Percentiles rank a stretch among this genome's conserved stretches.
phyloP scores from a whole-genome alignment of 495 filamentous ascomycete species.

The Sordaria brevicollis region DNA sequence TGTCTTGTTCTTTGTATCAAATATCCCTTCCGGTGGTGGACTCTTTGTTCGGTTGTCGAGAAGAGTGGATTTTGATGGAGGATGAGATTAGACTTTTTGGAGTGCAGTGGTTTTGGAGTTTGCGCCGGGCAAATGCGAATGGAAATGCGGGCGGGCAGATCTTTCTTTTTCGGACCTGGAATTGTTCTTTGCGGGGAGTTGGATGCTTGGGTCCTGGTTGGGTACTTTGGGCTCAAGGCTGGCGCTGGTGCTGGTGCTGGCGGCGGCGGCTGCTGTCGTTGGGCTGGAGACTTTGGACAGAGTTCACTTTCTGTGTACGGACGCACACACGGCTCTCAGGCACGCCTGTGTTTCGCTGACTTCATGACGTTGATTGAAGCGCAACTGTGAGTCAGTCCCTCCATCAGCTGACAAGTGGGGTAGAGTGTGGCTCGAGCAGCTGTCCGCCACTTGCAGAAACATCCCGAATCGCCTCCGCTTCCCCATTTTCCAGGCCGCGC shows the following conservation, averaged over 20 bases:
- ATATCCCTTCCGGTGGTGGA: neutral
- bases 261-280: neutral
- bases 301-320: neutral
- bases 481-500: neutral
- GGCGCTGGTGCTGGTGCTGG: no score
- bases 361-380: slow-evolving; percentile 20
- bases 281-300: neutral
- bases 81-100: neutral
- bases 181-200: neutral
- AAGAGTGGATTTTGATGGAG: neutral
- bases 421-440: neutral
- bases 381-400: slow-evolving; percentile 20
- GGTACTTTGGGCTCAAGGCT: neutral
- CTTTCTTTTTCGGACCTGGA: neutral
- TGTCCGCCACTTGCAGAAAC: neutral
- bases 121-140: neutral
- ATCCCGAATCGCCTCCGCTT: neutral
- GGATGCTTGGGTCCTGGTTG: neutral
- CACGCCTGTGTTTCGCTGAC: neutral
- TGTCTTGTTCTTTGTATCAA: neutral
- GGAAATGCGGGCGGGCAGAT: neutral
- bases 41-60: neutral
- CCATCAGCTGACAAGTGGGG: slow-evolving; percentile 24
- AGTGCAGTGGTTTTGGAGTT: neutral
- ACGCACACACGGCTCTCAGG: neutral